phyloP scores from a whole-genome alignment of 2,329 filamentous ascomycete species.

The Sclerotinia trifoliorum region DNA sequence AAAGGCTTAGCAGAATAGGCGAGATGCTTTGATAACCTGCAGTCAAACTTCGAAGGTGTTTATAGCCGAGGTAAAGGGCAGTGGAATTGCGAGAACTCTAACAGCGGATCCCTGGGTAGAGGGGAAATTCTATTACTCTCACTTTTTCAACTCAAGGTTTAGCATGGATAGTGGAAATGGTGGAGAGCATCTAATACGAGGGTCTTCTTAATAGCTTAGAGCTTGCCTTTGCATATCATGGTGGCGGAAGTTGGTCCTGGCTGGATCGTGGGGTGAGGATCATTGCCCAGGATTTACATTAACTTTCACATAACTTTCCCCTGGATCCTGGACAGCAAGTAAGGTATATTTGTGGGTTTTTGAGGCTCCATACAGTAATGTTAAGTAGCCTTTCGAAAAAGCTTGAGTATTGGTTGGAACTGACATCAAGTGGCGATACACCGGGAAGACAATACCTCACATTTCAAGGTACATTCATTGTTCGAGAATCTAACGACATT shows the following conservation, averaged over 20 bases:
- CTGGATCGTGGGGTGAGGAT: constrained; percentile 16
- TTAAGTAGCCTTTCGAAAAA: not conserved
- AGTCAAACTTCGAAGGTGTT: not conserved
- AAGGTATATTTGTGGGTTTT: not conserved
- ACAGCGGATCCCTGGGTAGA: not conserved
- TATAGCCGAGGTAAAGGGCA: not conserved
- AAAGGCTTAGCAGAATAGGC: not conserved
- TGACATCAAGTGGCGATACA: not conserved
- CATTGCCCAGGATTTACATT: constrained; percentile 2
- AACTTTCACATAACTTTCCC: not conserved
- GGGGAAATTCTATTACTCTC: not conserved
- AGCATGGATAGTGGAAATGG: not conserved
- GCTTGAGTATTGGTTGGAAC: not conserved
- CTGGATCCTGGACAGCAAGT: not conserved
- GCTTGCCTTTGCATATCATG: not conserved
- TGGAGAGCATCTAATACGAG: not conserved
- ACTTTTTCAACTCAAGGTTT: not conserved
- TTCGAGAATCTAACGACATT: not conserved
- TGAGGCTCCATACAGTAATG: not conserved
- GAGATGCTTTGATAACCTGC: not conserved
- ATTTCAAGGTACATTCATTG: constrained; percentile 1
- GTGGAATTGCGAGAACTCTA: not conserved
- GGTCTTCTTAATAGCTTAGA: not conserved
- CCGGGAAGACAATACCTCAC: not conserved
- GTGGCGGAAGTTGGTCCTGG: not conserved